These are phyloP conservation scores for Apiospora koreana DNA, from an alignment of 2,329 filamentous ascomycete genomes.

Conservation along the genomic window DNA sequence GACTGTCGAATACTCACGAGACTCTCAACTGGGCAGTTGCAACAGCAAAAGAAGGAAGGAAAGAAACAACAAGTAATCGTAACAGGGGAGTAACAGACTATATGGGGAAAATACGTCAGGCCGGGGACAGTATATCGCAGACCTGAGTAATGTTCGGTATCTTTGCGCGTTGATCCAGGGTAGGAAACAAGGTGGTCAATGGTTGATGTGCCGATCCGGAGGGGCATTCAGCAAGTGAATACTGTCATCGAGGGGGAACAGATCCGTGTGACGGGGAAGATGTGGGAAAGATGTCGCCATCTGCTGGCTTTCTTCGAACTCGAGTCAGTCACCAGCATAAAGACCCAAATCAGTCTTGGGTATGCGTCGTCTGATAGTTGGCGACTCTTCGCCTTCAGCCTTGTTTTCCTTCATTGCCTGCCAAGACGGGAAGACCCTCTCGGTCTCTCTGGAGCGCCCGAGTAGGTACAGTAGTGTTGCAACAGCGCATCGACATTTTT, in stretches of 20 bases:
- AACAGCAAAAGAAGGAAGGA: neutral
- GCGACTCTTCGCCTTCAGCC: neutral
- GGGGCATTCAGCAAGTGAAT: neutral
- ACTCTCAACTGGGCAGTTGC: too few relatives aligned
- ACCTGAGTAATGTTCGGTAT: neutral
- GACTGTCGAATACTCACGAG: too few relatives aligned
- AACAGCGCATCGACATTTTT: neutral
- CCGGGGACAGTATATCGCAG: neutral
- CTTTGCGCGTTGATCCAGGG: neutral
- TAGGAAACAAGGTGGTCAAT: neutral
- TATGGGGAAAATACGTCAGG: neutral
- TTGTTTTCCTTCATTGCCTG: neutral
- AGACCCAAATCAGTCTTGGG: neutral
- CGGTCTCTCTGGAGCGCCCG: neutral
- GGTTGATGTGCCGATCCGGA: neutral
- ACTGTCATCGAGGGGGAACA: neutral
- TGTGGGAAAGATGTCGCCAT: neutral
- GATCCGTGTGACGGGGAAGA: neutral
- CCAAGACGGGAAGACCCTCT: neutral
- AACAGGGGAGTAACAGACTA: neutral
- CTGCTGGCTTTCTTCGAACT: neutral
- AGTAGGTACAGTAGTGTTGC: neutral
- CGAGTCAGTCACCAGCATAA: conserved; percentile 2
- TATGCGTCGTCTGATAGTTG: neutral
- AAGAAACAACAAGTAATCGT: neutral